A percentile compares a stretch with the other conserved stretches of the same genome.
These are phyloP conservation scores for Coemansia sp. DNA, from an alignment of 192 early-diverging fungal genomes.

Conservation along the genomic window DNA sequence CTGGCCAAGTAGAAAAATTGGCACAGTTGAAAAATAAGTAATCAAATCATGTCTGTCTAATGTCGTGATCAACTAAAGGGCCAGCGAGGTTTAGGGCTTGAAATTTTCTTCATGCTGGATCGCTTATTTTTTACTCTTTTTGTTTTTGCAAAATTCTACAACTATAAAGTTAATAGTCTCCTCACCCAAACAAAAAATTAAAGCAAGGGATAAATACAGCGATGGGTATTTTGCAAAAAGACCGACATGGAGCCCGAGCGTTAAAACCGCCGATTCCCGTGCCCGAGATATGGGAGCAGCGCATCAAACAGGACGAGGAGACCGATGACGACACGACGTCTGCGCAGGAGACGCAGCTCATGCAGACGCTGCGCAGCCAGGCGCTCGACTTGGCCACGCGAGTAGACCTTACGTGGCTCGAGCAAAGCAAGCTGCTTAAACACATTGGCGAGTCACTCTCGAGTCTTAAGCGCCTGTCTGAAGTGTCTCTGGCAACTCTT, in stretches of 20 bases:
- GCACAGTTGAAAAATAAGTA: neutral
- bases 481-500: conserved; percentile 21
- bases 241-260: conserved; percentile 31
- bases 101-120: too few relatives aligned
- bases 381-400: conserved; percentile 7
- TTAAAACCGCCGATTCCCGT: conserved; percentile 45
- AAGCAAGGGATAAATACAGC: too few relatives aligned
- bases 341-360: conserved; percentile 13
- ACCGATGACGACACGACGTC: neutral
- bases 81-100: too few relatives aligned
- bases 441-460: conserved; percentile 12
- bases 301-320: conserved; percentile 14
- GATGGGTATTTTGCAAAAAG: conserved; percentile 48
- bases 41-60: neutral
- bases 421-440: conserved; percentile 44
- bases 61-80: neutral
- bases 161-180: too few relatives aligned
- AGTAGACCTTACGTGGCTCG: conserved; percentile 28
- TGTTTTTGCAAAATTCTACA: too few relatives aligned
- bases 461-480: conserved; percentile 10
- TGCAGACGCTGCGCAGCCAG: conserved; percentile 10
- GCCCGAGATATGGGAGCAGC: conserved; percentile 29
- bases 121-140: too few relatives aligned
- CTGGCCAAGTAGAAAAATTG: too few relatives aligned
- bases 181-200: too few relatives aligned